Percentiles rank a stretch among this genome's conserved stretches.
Evolutionary conservation across 352 stramenopile species (phyloP).

Genomic region (Globisporangium ultimum): DNA sequence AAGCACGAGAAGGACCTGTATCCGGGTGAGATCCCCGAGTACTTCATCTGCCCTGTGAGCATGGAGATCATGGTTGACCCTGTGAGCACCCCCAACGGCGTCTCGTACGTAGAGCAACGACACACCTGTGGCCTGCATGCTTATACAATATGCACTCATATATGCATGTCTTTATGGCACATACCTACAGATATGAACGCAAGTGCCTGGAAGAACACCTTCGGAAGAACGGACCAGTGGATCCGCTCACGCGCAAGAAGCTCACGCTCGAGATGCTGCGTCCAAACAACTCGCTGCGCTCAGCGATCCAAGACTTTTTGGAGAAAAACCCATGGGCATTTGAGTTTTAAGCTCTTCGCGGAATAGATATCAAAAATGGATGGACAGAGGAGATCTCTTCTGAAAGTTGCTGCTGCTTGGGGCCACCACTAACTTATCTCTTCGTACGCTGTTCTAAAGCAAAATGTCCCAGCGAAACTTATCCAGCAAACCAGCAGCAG

Average conservation of each 20-base stretch:
- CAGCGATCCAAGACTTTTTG: conserved; percentile 71
- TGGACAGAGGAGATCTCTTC: no score
- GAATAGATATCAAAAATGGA: no score
- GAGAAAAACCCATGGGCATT: conserved; percentile 77
- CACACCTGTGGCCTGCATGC: no score
- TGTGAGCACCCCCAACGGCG: conserved; percentile 72
- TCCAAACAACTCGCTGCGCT: conserved; percentile 61
- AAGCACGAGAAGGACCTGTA: conserved; percentile 45
- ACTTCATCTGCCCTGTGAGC: conserved; percentile 77
- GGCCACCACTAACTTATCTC: no score
- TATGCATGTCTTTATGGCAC: no score
- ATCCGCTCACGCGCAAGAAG: conserved; percentile 63
- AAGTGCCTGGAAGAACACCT: conserved; percentile 68
- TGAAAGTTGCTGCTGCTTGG: no score
- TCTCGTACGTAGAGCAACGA: conserved; percentile 47
- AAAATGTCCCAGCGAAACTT: no score
- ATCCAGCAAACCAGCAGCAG: no score
- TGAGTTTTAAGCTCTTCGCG: conserved; percentile 33
- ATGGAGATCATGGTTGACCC: conserved; percentile 84
- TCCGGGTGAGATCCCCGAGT: conserved; percentile 62
- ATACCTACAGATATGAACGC: conserved; percentile 44
- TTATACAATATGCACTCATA: no score
- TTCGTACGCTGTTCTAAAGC: no score
- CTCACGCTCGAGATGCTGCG: conserved; percentile 71
- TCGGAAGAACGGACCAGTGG: conserved; percentile 55